Evolutionary conservation across 2,329 filamentous ascomycete species (phyloP).

Genomic region (Uncinocarpus reesii): DNA sequence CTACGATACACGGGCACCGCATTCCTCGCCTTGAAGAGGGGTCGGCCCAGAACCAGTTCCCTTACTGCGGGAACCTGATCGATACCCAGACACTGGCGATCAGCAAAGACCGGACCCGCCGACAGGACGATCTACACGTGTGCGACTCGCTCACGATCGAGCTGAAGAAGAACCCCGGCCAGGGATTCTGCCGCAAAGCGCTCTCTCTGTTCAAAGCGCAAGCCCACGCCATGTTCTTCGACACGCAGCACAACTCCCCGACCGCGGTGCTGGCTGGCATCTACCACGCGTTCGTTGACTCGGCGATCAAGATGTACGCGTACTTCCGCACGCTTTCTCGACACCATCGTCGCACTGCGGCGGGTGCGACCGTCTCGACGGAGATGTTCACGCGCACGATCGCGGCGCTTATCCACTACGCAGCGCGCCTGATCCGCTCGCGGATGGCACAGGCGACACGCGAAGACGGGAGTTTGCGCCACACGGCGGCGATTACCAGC

Average conservation of each 20-base stretch:
- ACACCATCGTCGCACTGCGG: not conserved
- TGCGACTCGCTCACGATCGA: constrained; percentile 72
- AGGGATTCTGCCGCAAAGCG: constrained; percentile 69
- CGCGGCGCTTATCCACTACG: constrained; percentile 49
- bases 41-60: constrained; percentile 46
- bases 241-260: constrained; percentile 64
- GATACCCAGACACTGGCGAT: constrained; percentile 66
- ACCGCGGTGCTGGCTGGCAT: constrained; percentile 63
- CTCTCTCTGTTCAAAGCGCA: constrained; percentile 70
- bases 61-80: constrained; percentile 78
- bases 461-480: not conserved
- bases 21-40: constrained; percentile 44
- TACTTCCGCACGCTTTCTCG: constrained; percentile 52
- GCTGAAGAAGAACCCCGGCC: constrained; percentile 58
- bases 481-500: constrained; percentile 38
- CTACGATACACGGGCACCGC: constrained; percentile 44
- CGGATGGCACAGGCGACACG: constrained; percentile 29
- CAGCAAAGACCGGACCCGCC: constrained; percentile 51
- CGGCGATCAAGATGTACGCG: constrained; percentile 61
- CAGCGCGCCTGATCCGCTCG: constrained; percentile 48
- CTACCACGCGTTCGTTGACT: constrained; percentile 62
- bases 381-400: constrained; percentile 57
- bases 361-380: constrained; percentile 16
- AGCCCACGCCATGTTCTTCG: constrained; percentile 54
- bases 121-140: constrained; percentile 47